Evolutionary conservation across 305 asterid genomes (phyloP).

Genomic region (Ajuga reptans): DNA sequence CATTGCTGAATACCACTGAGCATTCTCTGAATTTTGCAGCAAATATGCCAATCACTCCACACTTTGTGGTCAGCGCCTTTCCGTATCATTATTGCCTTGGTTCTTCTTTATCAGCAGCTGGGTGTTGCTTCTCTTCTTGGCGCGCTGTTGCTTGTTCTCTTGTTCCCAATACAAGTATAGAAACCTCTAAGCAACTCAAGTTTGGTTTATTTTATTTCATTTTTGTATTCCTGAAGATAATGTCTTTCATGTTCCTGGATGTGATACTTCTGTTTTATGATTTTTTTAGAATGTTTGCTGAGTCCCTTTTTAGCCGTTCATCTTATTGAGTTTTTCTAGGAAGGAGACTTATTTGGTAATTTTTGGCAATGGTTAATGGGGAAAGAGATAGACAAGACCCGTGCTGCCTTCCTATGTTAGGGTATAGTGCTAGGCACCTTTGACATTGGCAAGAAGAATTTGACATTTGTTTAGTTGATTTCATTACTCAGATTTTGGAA

Average conservation of each 20-base stretch:
- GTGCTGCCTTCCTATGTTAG: not conserved
- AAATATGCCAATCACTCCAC: constrained; percentile 87
- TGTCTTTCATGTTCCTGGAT: not conserved
- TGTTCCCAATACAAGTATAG: constrained; percentile 79
- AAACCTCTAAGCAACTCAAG: constrained; percentile 8
- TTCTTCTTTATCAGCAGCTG: constrained; percentile 83
- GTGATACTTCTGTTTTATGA: not conserved
- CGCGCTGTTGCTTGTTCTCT: constrained; percentile 62
- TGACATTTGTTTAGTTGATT: not conserved
- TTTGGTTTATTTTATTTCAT: not conserved
- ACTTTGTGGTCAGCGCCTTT: constrained; percentile 95
- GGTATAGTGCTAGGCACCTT: not conserved
- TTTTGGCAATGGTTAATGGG: not conserved
- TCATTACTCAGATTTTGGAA: too few relatives aligned
- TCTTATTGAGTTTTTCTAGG: not conserved
- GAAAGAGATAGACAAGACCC: not conserved
- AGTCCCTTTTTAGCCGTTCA: not conserved
- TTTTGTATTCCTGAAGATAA: not conserved
- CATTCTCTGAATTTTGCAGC: constrained; percentile 49
- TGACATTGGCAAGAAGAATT: not conserved
- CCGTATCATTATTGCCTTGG: constrained; percentile 64
- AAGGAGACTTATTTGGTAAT: not conserved
- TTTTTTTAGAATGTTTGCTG: not conserved
- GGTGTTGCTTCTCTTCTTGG: constrained; percentile 91
- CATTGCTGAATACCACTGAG: constrained; percentile 14